A percentile compares a stretch with the other conserved stretches of the same genome.
These are phyloP conservation scores for Monosporascus sp. DNA, from an alignment of 2,329 filamentous ascomycete species.

Conservation along the genomic window DNA sequence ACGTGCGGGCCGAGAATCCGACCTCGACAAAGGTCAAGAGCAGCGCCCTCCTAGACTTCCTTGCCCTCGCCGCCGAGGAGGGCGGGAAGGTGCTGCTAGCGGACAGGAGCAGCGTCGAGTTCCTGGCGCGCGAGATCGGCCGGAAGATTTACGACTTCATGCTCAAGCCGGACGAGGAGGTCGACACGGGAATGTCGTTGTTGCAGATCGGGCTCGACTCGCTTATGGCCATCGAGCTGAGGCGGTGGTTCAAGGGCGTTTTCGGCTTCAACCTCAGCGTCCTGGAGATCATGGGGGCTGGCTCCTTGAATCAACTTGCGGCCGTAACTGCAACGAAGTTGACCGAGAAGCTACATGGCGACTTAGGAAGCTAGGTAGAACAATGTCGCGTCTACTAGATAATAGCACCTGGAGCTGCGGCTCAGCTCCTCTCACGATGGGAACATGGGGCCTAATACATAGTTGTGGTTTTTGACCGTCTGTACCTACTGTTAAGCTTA, in stretches of 20 bases:
- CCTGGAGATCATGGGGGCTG: constrained; percentile 14
- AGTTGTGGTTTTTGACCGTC: too few species aligned
- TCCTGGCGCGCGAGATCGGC: constrained; percentile 17
- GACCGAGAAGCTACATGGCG: constrained; percentile 10
- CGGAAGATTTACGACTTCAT: constrained; percentile 17
- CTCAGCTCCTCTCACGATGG: too few species aligned
- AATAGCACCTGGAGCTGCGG: not conserved
- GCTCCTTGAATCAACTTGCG: constrained; percentile 10
- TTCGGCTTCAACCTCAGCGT: constrained; percentile 19
- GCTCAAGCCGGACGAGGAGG: constrained; percentile 13
- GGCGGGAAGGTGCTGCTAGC: constrained; percentile 3
- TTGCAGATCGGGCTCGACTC: constrained; percentile 25
- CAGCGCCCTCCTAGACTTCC: constrained; percentile 17
- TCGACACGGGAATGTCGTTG: constrained; percentile 13
- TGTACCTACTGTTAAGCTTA: too few species aligned
- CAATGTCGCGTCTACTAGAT: not conserved
- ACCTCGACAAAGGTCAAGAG: constrained; percentile 6
- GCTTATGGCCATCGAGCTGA: constrained; percentile 26
- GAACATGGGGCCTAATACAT: too few species aligned
- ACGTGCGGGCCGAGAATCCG: constrained; percentile 7
- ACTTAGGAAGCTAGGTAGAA: not conserved
- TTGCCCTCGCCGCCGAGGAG: constrained; percentile 6
- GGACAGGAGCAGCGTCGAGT: constrained; percentile 8
- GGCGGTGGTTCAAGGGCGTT: constrained; percentile 23
- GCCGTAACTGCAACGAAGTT: constrained; percentile 9